Evolutionary conservation across 805 yeast species (phyloP).

Genomic region (Wickerhamiella alocasiicola): DNA sequence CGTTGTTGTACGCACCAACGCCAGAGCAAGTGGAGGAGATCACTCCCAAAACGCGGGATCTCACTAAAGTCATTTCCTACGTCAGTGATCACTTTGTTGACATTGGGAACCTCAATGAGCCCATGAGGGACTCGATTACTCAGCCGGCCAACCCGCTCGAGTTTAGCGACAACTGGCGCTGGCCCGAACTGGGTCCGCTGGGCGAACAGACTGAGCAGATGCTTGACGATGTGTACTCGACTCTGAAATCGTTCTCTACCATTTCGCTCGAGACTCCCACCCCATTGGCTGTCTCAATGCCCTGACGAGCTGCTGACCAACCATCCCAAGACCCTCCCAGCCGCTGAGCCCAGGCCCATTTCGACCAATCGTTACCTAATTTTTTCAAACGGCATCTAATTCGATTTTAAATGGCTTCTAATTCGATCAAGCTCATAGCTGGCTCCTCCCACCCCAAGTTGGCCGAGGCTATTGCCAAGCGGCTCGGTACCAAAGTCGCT

Average conservation of each 20-base stretch:
- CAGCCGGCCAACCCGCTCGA: not conserved
- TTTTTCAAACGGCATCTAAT: too few relatives aligned
- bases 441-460: conserved; percentile 59
- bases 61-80: conserved; percentile 4
- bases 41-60: conserved; percentile 10
- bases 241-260: not conserved
- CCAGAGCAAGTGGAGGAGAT: not conserved
- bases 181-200: conserved; percentile 12
- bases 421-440: conserved; percentile 46
- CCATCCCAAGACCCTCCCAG: too few relatives aligned
- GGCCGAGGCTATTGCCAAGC: conserved; percentile 56
- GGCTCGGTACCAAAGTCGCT: conserved; percentile 43
- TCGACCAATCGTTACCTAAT: too few relatives aligned
- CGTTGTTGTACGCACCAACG: conserved; percentile 4
- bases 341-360: too few relatives aligned
- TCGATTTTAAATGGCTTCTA: conserved; percentile 27
- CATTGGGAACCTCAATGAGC: conserved; percentile 6
- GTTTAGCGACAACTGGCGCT: conserved; percentile 2
- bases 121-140: not conserved
- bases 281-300: not conserved
- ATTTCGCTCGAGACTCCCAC: not conserved
- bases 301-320: too few relatives aligned
- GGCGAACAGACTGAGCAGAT: conserved; percentile 6
- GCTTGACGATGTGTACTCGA: conserved; percentile 1
- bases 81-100: conserved; percentile 9